These are phyloP conservation scores for Penicillium rolfsii DNA, from an alignment of 2,329 filamentous ascomycete genomes.

Conservation along the genomic window DNA sequence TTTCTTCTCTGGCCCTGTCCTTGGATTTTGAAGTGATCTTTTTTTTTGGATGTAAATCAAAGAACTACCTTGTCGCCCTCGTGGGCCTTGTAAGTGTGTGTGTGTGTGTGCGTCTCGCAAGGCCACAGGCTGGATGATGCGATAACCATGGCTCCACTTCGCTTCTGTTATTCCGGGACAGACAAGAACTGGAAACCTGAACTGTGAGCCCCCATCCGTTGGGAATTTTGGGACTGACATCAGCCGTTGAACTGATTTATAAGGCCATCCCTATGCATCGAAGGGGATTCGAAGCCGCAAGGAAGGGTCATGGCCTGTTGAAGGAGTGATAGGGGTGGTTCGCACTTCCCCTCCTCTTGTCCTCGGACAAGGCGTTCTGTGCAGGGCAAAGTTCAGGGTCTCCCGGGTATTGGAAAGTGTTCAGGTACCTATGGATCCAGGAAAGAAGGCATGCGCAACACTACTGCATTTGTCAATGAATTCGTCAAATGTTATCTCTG, in stretches of 20 bases:
- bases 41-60: not conserved
- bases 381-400: constrained; percentile 24
- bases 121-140: constrained; percentile 22
- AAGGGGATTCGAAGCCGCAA: constrained; percentile 6
- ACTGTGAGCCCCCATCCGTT: not conserved
- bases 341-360: constrained; percentile 4
- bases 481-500: not conserved
- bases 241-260: constrained; percentile 1
- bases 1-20: not conserved
- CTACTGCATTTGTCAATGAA: constrained; percentile 3
- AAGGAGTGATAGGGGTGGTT: not conserved
- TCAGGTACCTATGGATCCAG: constrained; percentile 21
- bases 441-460: constrained; percentile 4
- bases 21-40: not conserved
- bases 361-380: constrained; percentile 12
- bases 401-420: constrained; percentile 5
- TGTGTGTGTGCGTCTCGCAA: constrained; percentile 9
- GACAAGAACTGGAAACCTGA: not conserved
- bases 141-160: constrained; percentile 31
- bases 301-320: constrained; percentile 3
- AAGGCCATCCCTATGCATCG: not conserved
- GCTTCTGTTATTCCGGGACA: constrained; percentile 20
- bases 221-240: constrained; percentile 9
- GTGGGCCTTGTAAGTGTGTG: constrained; percentile 1
- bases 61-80: not conserved